phyloP scores from a whole-genome alignment of 768 basidiomycete species.

The Rhizopogon vulgaris region DNA sequence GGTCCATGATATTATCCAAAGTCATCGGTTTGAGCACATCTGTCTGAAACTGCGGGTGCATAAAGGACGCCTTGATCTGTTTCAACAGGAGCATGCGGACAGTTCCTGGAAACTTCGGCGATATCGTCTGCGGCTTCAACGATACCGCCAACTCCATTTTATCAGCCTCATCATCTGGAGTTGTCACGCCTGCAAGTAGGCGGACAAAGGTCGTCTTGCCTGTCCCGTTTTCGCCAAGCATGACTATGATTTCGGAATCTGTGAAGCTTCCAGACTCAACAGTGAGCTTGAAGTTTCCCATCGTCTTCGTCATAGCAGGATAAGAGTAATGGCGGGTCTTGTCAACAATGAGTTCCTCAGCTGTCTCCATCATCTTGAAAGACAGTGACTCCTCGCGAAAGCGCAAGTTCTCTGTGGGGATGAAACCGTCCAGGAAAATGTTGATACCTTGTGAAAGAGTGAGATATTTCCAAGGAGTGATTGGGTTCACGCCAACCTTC shows the following conservation, averaged over 20 bases:
- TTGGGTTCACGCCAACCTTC: slow-evolving; percentile 57
- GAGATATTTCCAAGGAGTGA: neutral
- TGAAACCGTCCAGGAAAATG: slow-evolving; percentile 98
- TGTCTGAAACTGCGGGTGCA: slow-evolving; percentile 99
- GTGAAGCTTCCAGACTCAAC: slow-evolving; percentile 89
- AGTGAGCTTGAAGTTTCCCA: slow-evolving; percentile 92
- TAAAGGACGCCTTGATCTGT: slow-evolving; percentile 91
- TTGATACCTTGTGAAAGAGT: slow-evolving; percentile 70
- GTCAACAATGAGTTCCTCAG: slow-evolving; percentile 81
- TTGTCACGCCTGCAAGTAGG: slow-evolving; percentile 82
- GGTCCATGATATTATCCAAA: slow-evolving; percentile 91
- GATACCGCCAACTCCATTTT: slow-evolving; percentile 84
- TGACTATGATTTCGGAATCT: slow-evolving; percentile 99
- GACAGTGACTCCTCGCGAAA: slow-evolving; percentile 94
- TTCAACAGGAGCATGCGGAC: slow-evolving; percentile 93
- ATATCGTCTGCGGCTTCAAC: slow-evolving; percentile 97
- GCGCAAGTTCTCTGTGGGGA: slow-evolving; percentile 96
- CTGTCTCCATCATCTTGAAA: slow-evolving; percentile 97
- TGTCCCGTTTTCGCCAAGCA: slow-evolving; percentile 98
- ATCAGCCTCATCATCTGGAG: slow-evolving; percentile 76
- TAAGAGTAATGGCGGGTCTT: slow-evolving; percentile 89
- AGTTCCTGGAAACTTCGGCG: slow-evolving; percentile 95
- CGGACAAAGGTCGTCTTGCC: slow-evolving; percentile 99
- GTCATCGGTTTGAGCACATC: slow-evolving; percentile 98
- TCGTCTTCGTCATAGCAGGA: slow-evolving; percentile 95